Evolutionary conservation across 148 eudicot species (phyloP).

Genomic region (Camellia japonica): DNA sequence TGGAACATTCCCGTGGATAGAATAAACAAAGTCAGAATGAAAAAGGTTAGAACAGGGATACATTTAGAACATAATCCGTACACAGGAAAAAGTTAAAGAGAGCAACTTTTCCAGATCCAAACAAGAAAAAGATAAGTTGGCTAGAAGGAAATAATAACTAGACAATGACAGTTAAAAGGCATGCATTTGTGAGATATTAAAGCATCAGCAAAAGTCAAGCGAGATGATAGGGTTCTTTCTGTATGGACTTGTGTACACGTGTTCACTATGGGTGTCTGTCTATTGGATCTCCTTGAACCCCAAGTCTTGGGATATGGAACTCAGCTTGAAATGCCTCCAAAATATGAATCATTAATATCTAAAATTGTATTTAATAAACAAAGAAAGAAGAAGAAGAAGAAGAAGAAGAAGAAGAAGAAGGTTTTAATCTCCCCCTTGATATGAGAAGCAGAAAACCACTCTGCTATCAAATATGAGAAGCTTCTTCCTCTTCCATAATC

Average conservation of each 20-base stretch:
- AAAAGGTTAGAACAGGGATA: no score
- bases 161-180: neutral
- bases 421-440: neutral
- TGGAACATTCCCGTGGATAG: no score
- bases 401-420: no score
- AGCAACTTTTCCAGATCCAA: no score
- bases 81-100: no score
- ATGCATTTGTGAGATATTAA: neutral
- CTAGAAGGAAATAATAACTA: no score
- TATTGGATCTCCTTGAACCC: neutral
- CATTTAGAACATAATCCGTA: no score
- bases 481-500: neutral
- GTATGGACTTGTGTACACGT: neutral
- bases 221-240: neutral
- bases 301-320: neutral
- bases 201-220: neutral
- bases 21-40: no score
- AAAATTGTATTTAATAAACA: neutral
- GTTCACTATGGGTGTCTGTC: neutral
- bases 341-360: neutral
- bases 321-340: neutral
- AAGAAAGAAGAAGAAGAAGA: no score
- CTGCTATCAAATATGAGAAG: neutral
- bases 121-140: no score
- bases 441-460: neutral